Base-by-base conservation (phyloP, 176 grass and related monocot species). In the Rhynchospora pubera region DNA sequence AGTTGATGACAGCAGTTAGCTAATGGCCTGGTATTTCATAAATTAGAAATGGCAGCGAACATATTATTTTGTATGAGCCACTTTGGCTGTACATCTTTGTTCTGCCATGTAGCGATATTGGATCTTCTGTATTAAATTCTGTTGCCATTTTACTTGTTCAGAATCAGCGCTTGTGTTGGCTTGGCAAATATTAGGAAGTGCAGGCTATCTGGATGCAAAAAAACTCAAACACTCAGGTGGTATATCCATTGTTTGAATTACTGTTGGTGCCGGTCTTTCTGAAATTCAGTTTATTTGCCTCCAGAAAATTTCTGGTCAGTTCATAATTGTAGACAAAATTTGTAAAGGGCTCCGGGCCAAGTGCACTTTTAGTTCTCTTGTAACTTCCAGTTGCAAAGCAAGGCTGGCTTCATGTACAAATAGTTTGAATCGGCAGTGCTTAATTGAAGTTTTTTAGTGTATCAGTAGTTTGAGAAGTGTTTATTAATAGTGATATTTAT, bases 401-500 rank as follows among this genome's bases (percentile, higher is more conserved):
- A 77, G 23, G 50, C 12, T 56, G 55, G 50, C 21, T 77, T 77
- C 72, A 55, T 77, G 72, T 77, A 77, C 72, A 77, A 77, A 77
- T 77, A 77, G 72, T 56, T 16, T 77, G 72, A 30, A 56, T 55
- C 52, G 22, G 22, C 22, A 55, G 48, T 76, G 47, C 22, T 16
- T 9, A 76, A n/a, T 76, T 16, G 48, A 76, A 77, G 50, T 28
- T 77, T 53, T 77, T 21, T 76, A 77, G 50, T 53, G 13, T 32
- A 28, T 16, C 16, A 70, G 42, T 55, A 77, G 21, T 77, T 28
- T 16, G 50, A 77, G 50, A 77, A 77, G 50, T 18, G 18, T 56
- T 77, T 6, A 34, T 56, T 56, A 77, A 56, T 77, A 55, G 48
- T 77, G 50, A 77, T 77, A 30, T 77, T 39, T 77, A 56, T 30